Base-by-base conservation (phyloP, 2,329 filamentous ascomycete species). In the Mycogone perniciosa region DNA sequence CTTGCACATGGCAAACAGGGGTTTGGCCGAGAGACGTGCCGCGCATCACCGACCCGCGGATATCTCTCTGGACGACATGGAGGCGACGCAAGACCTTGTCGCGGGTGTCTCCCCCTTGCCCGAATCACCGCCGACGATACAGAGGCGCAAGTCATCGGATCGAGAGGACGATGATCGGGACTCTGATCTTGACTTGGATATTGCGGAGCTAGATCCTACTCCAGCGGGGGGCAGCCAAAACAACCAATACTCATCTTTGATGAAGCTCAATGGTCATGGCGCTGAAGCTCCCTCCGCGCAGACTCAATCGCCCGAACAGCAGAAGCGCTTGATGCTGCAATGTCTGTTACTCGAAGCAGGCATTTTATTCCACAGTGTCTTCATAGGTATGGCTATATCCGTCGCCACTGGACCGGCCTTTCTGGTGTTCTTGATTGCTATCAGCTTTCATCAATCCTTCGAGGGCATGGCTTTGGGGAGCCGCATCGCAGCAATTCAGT, bases 401-500 rank as follows among this genome's bases (percentile, higher is more conserved):
- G 88, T 93, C 1, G 84, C 88, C 0, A 89, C 86, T 0, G 88
- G 88, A 0, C 85, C 87, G 0, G 82, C 86, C 1, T 93, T 93
- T 62, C 74, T 89, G 39, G 86, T 92, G 9, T 87, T 93, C 56
- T 74, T 93, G 0, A 76, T 91, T 31, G 88, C 88, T 45, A 90
- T 93, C 55, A 82, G 81, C 57, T 91, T 92, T 67, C 88, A 93
- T 62, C 87, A 95, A 70, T 89, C 87, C 1, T 95, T 95, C 57
- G 89, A 95, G 70, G 89, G 89, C 2, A 82, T 95, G 10, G 89
- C 89, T 0, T 79, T 95, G 4, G 89, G 89, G 6, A 87, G 87
- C 40, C 86, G 89, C 52, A 95, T 95, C 60, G 87, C 89, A 0
- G 86, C 87, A 7, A 82, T 95, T 30, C 82, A 86, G 65, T 96